Base-by-base conservation (phyloP, 2,329 filamentous ascomycete genomes). In the Torrubiellomyces zombiae region DNA sequence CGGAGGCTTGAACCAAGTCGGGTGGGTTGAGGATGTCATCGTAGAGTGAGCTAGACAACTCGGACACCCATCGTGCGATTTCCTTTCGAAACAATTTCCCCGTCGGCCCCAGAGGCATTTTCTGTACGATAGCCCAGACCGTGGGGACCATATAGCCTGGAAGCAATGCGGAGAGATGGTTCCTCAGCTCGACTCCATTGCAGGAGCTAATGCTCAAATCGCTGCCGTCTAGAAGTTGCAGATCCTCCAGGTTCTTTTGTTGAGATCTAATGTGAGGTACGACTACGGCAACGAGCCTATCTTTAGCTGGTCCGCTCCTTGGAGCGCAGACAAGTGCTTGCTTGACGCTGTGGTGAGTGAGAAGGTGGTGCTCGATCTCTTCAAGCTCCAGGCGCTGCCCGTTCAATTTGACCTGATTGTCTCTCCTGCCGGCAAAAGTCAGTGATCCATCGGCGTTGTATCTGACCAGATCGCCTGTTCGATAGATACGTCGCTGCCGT, bases 401-500 rank as follows among this genome's bases (percentile, higher is more conserved):
- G 12, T 23, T 18, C 5, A 28, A 13, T 20, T 28, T 28, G 23
- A 28, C 19, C 12, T 25, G 27, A 9, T 14, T 22, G 27, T 25
- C 14, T n/a, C n/a, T n/a, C n/a, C n/a, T n/a, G 24, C 60, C 62
- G 23, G 61, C 37, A 26, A 56, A 61, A 1, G 48, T 33, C 7
- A 63, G 37, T 13, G 39, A 38, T 2, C 37, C 37, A 14, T 39
- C 31, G 2, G 39, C 38, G 16, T 50, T 38, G 12, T 58, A 58
- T 19, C 42, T 42, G 3, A 45, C 58, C 3, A 63, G 43, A 31
- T 64, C 60, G 5, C 59, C 60, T 1, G 58, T 61, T 28, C 52
- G 53, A 34, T 62, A 63, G 2, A 54, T 30, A 4, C 44, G 44
- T 8, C 27, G 27, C 10, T 5, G 8, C 1, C 33, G 33, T 7